Base-by-base conservation (phyloP, 23 red algal genomes). In the Gracilaria gracilis region DNA sequence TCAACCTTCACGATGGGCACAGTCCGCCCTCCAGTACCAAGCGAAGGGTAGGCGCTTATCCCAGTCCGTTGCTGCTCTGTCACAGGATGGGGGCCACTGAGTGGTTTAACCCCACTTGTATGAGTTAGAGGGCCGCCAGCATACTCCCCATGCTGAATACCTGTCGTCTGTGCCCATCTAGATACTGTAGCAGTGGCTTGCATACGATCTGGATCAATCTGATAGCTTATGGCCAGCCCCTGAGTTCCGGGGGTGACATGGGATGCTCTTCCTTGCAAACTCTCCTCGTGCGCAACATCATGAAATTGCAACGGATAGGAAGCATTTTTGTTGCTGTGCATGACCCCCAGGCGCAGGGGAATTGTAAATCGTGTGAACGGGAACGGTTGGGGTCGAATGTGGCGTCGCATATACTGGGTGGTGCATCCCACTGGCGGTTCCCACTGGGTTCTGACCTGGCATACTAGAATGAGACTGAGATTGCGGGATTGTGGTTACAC, bases 241-340 rank as follows among this genome's bases (percentile, higher is more conserved):
- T 75, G 34, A 75, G 36, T 7, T 21, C 19, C 27, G 21, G 37
- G 4, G 8, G 8, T 46, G 14, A n/a, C 40, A 9, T 46, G 69
- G n/a, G 38, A 24, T 23, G 38, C 9, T 21, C 69, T 75, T 7
- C 17, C 6, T 46, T 40, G 69, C 38, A 46, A 20, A 46, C 20
- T 75, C 21, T 12, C 20, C 29, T 75, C 69, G 8, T 75, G 36
- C 1, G 36, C 36, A 40, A 40, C 69, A 25, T 75, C 69, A 6
- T 46, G 36, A 75, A 75, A 75, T n/a, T 75, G 66, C 66, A 71
- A 71, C 19, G 66, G 69, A n/a, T 75, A 75, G 2, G 69, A 75
- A 48, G 69, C 0, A 6, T 48, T 75, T 25, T 40, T 35, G 16
- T 75, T n/a, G n/a, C n/a, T n/a, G 69, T 21, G 33, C 20, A 40